A percentile compares a stretch with the other conserved stretches of the same genome.
phyloP scores from a whole-genome alignment of 768 basidiomycete genomes.

The Xerocomus spinulosus region DNA sequence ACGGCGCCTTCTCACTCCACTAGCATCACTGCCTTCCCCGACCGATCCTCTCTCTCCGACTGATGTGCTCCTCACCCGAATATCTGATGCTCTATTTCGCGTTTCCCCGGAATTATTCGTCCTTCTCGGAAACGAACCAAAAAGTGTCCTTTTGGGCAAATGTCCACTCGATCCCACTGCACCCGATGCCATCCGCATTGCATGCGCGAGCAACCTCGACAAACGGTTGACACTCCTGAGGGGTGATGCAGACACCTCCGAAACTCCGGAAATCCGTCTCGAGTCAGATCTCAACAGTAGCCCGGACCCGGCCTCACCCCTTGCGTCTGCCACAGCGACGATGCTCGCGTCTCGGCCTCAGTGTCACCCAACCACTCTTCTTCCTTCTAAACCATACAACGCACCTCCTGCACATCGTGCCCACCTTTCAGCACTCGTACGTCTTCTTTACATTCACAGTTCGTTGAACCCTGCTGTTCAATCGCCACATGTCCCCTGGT shows the following conservation, averaged over 20 bases:
- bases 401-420: conserved; percentile 49
- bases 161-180: conserved; percentile 52
- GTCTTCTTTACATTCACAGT: conserved; percentile 68
- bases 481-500: conserved; percentile 63
- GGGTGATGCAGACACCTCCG: conserved; percentile 8
- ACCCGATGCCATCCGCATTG: conserved; percentile 43
- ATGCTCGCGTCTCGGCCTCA: conserved; percentile 23
- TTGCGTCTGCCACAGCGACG: conserved; percentile 34
- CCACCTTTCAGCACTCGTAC: conserved; percentile 60
- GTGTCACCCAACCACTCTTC: conserved; percentile 39
- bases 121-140: conserved; percentile 51
- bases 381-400: conserved; percentile 43
- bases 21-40: conserved; percentile 42
- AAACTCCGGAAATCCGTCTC: conserved; percentile 40
- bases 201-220: conserved; percentile 51
- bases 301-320: not conserved
- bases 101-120: conserved; percentile 49
- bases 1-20: conserved; percentile 54
- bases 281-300: conserved; percentile 26
- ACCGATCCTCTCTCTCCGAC: conserved; percentile 33
- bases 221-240: conserved; percentile 46
- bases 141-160: conserved; percentile 26
- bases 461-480: conserved; percentile 67
- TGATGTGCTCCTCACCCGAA: conserved; percentile 48
- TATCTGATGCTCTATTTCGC: conserved; percentile 52